These are phyloP conservation scores for Apiospora phragmitis DNA, from an alignment of 2,329 filamentous ascomycete genomes.

Conservation along the genomic window DNA sequence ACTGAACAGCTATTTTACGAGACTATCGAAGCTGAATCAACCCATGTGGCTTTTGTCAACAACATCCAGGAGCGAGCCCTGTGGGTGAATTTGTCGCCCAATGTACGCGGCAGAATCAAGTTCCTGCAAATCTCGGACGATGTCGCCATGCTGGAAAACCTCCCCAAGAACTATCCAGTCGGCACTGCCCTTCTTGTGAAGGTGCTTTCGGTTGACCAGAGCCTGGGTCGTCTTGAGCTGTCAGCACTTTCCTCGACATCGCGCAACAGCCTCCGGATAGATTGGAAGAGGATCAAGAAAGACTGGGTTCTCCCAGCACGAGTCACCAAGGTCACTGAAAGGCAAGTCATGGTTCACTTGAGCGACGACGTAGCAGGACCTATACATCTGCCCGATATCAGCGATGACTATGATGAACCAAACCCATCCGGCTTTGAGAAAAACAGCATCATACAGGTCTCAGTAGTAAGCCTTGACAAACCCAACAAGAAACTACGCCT, in stretches of 20 bases:
- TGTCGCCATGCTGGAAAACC: slow-evolving; percentile 72
- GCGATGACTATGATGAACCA: slow-evolving; percentile 82
- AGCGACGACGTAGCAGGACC: slow-evolving; percentile 78
- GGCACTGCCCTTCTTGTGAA: slow-evolving; percentile 85
- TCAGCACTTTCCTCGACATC: slow-evolving; percentile 68
- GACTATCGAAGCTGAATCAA: slow-evolving; percentile 69
- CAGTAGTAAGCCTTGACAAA: slow-evolving; percentile 75
- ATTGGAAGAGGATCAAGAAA: slow-evolving; percentile 70
- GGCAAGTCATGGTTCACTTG: slow-evolving; percentile 81
- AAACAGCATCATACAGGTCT: slow-evolving; percentile 87
- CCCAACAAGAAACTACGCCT: slow-evolving; percentile 83
- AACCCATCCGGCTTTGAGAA: slow-evolving; percentile 75
- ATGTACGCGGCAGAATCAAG: slow-evolving; percentile 79
- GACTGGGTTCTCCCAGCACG: slow-evolving; percentile 82
- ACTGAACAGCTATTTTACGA: slow-evolving; percentile 65
- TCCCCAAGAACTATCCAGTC: slow-evolving; percentile 79
- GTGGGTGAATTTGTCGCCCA: slow-evolving; percentile 90
- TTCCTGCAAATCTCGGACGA: slow-evolving; percentile 87
- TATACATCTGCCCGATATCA: slow-evolving; percentile 79
- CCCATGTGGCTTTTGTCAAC: slow-evolving; percentile 84
- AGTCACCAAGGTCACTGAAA: slow-evolving; percentile 83
- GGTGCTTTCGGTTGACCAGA: slow-evolving; percentile 71
- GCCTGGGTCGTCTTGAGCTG: slow-evolving; percentile 77
- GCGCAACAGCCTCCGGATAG: slow-evolving; percentile 51
- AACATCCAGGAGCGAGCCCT: slow-evolving; percentile 78